Base-by-base conservation (phyloP, 345 rosid genomes). In the Syzygium oleosum region DNA sequence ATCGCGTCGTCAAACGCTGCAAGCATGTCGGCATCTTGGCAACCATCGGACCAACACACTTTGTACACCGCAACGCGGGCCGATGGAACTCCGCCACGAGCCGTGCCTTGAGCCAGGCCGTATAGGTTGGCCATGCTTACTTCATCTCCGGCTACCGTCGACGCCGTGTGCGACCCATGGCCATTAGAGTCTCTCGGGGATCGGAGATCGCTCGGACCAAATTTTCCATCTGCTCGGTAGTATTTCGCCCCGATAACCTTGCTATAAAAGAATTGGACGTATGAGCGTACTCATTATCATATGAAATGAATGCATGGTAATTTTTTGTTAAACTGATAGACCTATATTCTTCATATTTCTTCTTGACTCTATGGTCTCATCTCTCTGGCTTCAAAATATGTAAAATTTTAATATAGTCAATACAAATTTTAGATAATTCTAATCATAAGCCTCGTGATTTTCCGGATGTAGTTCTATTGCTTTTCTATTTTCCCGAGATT, bases 1-100 rank as follows among this genome's bases (percentile, higher is more conserved):
- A 92, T 90, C 7, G 93, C 94, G 85, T 93, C 93, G 46, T 93
- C 94, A 65, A 89, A 92, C 14, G 90, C 91, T 2, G 92, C 90
- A 5, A 92, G 88, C 23, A 92, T 92, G 56, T 86, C 94, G 12
- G 90, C 90, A 5, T 9, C 19, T 12, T 17, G 13, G 56, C 94
- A 92, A 6, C 90, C 92, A 41, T 5, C 65, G 5, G 52, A 25
- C 92, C 92, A 88, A 53, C 94, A 92, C 3, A 91, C 91, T 85
- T 91, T 91, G 89, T 92, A 92, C 21, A 90, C 86, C 4, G 93
- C 92, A 27, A 92, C 85, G 46, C 90, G 87, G 13, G 91, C 88
- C 2, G 61, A 54, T 15, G 94, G 90, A 25, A 89, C 89, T 15
- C 90, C 92, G 12, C 90, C 93, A 25, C 91, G 87, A 59, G 93